phyloP scores from a whole-genome alignment of 2,329 filamentous ascomycete species.

The Diaporthe eres region DNA sequence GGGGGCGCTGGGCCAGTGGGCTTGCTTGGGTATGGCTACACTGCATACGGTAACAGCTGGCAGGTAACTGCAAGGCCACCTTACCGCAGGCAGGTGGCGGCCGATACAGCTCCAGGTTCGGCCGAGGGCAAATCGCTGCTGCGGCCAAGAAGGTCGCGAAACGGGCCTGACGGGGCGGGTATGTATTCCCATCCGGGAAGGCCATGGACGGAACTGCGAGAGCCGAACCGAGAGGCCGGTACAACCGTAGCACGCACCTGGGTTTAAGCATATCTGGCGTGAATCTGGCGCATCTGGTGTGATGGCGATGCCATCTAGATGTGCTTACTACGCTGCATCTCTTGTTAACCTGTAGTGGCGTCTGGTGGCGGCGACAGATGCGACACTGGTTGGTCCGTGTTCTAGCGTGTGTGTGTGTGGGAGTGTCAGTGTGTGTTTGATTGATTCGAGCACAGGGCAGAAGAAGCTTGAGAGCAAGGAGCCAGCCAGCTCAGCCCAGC shows the following conservation, averaged over 20 bases:
- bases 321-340: conserved; percentile 21
- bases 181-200: conserved; percentile 28
- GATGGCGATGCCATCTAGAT: conserved; percentile 27
- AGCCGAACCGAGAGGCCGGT: conserved; percentile 32
- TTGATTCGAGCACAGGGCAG: conserved; percentile 14
- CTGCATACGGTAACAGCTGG: background rate
- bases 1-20: background rate
- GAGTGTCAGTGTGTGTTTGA: background rate
- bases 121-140: conserved; percentile 9
- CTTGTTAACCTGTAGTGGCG: background rate
- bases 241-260: conserved; percentile 19
- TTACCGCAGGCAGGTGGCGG: background rate
- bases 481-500: background rate
- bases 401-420: background rate
- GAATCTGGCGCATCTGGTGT: conserved; percentile 14
- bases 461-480: background rate
- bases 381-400: background rate
- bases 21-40: background rate
- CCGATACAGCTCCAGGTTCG: conserved; percentile 23
- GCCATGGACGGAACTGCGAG: conserved; percentile 28
- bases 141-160: background rate
- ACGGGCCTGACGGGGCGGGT: background rate
- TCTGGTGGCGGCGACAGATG: conserved; percentile 2
- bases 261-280: conserved; percentile 36
- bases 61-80: background rate